Evolutionary conservation across 2,329 filamentous ascomycete genomes (phyloP), one percentile per base, ranked within the genome.

Genomic region (Aspergillus sp.): DNA sequence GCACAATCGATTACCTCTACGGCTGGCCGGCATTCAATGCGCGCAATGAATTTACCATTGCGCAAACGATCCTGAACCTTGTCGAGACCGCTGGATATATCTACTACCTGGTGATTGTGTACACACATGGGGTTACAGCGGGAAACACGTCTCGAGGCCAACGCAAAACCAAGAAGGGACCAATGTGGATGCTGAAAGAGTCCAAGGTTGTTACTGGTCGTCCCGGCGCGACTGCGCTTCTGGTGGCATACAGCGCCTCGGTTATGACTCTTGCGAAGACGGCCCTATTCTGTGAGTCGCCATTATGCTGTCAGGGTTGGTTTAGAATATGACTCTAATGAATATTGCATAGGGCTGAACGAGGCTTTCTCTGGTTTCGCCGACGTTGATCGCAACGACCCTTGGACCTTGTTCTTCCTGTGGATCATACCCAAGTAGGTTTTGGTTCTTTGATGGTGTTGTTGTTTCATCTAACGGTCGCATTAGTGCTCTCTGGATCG

Each of bases 1-100:
- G 89, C 59, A 80, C 82, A 54, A 81, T 96, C 66, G 92, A 96
- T 77, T 82, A 92, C 74, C 82, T 94, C 32, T 96, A 96, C 78
- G 91, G 92, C 42, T 88, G 84, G 81, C 87, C 88, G 68, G 88
- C 89, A 3, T 91, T 84, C 73, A 78, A 90, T 62, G 81, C 81
- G 15, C 75, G 82, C 21, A 87, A 88, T 71, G 91, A 92, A 38
- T 96, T 96, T 77, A 90, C 90, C 0, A 85, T 83, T 44, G 91
- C 91, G 39, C 92, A 96, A 81, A 84, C 84, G 27, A 68, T 81
- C 6, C 72, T 93, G 65, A 95, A 94, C 71, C 74, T 85, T 6
- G 67, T 90, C 57, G 91, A 95, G 81, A 87, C 85, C 3, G 59
- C 79, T 36, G 81, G 88, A 69, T 94, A 93, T 72, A 75, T 78